Conservation (phyloP, 192 early-diverging fungal species). For the Coemansia sp. region DNA sequence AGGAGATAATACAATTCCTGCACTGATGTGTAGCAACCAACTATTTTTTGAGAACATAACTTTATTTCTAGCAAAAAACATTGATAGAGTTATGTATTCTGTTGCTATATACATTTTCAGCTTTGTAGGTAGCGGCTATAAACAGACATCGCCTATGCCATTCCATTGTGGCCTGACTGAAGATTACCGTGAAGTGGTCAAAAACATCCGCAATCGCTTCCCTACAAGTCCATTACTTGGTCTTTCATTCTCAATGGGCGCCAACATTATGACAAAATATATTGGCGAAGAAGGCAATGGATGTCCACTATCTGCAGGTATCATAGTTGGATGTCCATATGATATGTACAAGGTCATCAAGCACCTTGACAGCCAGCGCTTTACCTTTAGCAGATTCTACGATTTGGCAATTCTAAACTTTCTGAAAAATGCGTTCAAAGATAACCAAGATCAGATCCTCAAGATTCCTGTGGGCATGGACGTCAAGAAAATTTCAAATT, state of each 20-base stretch:
- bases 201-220: constrained; percentile 46
- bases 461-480: constrained; percentile 52
- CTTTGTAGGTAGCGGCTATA: constrained; percentile 60
- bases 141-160: constrained; percentile 72
- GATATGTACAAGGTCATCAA: constrained; percentile 66
- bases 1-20: constrained; percentile 9
- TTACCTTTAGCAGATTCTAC: constrained; percentile 59
- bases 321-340: constrained; percentile 85
- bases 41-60: background rate
- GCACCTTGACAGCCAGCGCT: constrained; percentile 56
- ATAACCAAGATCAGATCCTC: constrained; percentile 47
- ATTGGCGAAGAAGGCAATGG: constrained; percentile 78
- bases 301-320: constrained; percentile 72
- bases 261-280: constrained; percentile 92
- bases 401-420: constrained; percentile 58
- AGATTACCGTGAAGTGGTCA: constrained; percentile 60
- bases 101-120: background rate
- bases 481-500: constrained; percentile 51
- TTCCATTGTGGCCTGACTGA: constrained; percentile 83
- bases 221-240: constrained; percentile 72
- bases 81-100: background rate
- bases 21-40: background rate
- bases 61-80: no score
- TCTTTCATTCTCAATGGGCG: constrained; percentile 88
- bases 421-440: constrained; percentile 50